Conservation (phyloP, 2,329 filamentous ascomycete genomes). For the Esteya vermicola region DNA sequence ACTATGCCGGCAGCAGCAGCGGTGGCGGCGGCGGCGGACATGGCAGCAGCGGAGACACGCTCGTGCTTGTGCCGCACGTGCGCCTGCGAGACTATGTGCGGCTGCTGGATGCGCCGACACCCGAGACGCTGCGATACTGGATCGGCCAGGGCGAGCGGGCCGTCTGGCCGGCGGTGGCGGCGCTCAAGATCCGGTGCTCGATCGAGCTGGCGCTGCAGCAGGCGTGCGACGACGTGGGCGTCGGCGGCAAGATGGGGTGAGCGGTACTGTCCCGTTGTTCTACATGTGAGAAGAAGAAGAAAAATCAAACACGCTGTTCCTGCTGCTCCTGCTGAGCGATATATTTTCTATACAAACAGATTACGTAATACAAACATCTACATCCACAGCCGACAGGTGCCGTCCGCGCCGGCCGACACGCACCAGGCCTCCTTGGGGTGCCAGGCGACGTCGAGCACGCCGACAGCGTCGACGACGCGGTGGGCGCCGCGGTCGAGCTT, state of each 20-base stretch:
- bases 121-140: constrained; percentile 69
- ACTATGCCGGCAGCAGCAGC: constrained; percentile 24
- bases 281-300: too few species aligned
- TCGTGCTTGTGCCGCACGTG: constrained; percentile 74
- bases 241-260: too few species aligned
- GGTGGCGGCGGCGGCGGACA: background rate
- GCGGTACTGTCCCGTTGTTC: too few species aligned
- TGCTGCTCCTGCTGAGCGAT: too few species aligned
- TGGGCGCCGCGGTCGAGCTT: constrained; percentile 64
- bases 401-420: constrained; percentile 87
- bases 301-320: too few species aligned
- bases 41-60: constrained; percentile 9
- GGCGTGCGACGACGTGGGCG: constrained; percentile 48
- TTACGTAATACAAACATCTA: constrained; percentile 17
- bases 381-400: constrained; percentile 82
- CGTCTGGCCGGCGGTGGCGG: constrained; percentile 80
- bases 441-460: constrained; percentile 92
- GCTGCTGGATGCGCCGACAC: constrained; percentile 70
- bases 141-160: constrained; percentile 70
- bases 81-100: constrained; percentile 58
- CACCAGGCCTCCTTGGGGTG: constrained; percentile 90
- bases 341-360: background rate
- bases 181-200: constrained; percentile 66
- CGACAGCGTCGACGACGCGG: constrained; percentile 70
- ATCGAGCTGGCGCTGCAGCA: constrained; percentile 80